Base-by-base conservation (phyloP, 2,329 filamentous ascomycete genomes). In the Nemania sp. region DNA sequence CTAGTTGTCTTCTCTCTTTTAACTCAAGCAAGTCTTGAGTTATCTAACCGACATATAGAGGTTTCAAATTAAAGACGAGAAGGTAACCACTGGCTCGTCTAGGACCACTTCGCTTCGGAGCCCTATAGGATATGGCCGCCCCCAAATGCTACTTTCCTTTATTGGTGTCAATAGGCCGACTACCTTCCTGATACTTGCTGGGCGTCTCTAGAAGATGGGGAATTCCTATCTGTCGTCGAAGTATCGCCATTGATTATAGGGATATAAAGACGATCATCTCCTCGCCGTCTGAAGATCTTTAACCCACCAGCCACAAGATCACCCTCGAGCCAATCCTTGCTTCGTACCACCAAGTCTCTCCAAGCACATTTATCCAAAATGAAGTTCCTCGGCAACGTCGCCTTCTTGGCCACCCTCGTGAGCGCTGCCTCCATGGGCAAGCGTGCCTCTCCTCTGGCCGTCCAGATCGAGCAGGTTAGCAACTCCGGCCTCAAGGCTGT, bases 401-500 rank as follows among this genome's bases (percentile, higher is more conserved):
- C 78, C 49, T 74, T 79, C 52, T 67, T 82, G 64, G 79, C 77
- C 66, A 75, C 80, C 57, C 57, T 80, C 65, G 80, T 77, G 54
- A 77, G 76, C 60, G 80, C 80, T 66, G 74, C 77, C 45, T 78
- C 80, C 41, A 66, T 80, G 54, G 68, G 68, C 73, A 79, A 81
- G 79, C 74, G 83, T 73, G 74, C 80, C 74, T 74, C 80, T 55
- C 80, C 82, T 62, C 76, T 85, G 57, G 78, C 82, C 22, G 82
- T 85, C 67, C 78, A 83, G 74, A 80, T 87, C 64, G 78, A 84
- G 75, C 79, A 83, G 72, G 76, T 81, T 24, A 83, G 82, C 66
- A 87, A 88, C 78, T 83, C 85, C n/a, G 80, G 80, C 62, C 80
- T 88, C 71, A 86, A 86, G 79, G 84, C 85, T 32, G 78, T 79